Percentiles rank a stretch among this genome's conserved stretches.
Evolutionary conservation across 257 asterid genomes (phyloP).

Genomic region (Scutellaria minor): DNA sequence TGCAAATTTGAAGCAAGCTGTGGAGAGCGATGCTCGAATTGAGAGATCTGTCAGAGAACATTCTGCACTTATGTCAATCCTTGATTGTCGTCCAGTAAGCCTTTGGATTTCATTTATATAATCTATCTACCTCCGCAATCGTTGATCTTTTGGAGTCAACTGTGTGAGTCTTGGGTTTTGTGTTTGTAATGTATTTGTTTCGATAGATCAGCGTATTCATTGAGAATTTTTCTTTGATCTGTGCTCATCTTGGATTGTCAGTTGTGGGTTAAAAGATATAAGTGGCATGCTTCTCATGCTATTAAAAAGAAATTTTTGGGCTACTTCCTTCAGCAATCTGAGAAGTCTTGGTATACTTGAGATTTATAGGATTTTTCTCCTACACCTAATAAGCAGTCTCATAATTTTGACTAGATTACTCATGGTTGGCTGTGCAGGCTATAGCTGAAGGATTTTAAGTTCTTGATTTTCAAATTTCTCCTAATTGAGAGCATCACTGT

Average conservation of each 20-base stretch:
- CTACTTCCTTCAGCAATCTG: constrained; percentile 9
- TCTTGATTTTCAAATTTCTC: constrained; percentile 6
- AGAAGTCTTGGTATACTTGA: background rate
- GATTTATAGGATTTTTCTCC: constrained; percentile 19
- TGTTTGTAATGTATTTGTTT: constrained; percentile 8
- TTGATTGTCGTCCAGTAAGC: constrained; percentile 85
- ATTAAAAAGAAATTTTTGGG: constrained; percentile 4
- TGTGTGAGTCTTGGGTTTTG: constrained; percentile 16
- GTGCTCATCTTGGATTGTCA: constrained; percentile 23
- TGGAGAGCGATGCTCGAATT: constrained; percentile 92
- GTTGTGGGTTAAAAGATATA: constrained; percentile 9
- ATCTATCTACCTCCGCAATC: constrained; percentile 16
- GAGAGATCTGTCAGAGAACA: constrained; percentile 95
- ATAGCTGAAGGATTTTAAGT: constrained; percentile 1
- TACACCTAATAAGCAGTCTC: constrained; percentile 1
- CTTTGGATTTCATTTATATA: constrained; percentile 32
- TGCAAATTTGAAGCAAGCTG: constrained; percentile 91
- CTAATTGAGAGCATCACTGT: background rate
- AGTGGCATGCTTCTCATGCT: constrained; percentile 17
- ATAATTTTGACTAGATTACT: constrained; percentile 21
- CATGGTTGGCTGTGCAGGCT: constrained; percentile 16
- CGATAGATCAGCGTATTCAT: constrained; percentile 2
- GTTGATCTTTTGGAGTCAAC: constrained; percentile 21
- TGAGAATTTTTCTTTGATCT: background rate
- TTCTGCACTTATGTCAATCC: constrained; percentile 85